Conservation (phyloP, 805 yeast genomes). For the Vanderwaltozyma yarrowii region DNA sequence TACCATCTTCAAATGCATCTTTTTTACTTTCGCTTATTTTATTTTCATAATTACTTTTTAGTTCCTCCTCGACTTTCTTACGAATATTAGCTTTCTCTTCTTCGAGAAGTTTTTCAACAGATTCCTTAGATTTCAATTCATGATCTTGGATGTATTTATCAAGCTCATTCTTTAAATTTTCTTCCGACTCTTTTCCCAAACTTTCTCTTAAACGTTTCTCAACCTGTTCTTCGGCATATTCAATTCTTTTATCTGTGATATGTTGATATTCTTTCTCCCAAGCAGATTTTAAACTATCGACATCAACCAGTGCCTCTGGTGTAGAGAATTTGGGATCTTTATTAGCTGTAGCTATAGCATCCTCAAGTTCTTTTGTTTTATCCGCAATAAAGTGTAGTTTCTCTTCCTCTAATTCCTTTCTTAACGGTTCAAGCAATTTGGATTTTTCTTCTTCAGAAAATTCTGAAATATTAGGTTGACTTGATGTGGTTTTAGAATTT, state of each 20-base stretch:
- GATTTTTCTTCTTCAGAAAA: neutral
- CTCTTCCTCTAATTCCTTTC: constrained; percentile 20
- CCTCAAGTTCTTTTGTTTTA: constrained; percentile 4
- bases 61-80: constrained; percentile 18
- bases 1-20: constrained; percentile 24
- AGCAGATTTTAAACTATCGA: constrained; percentile 13
- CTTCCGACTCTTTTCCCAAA: constrained; percentile 44
- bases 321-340: no score
- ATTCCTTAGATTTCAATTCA: constrained; percentile 6
- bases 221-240: constrained; percentile 32
- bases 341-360: no score
- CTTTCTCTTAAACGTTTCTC: constrained; percentile 37
- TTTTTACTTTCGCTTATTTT: constrained; percentile 30
- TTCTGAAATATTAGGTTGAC: neutral
- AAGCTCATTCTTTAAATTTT: constrained; percentile 33
- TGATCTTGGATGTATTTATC: constrained; percentile 9
- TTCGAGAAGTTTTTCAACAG: neutral
- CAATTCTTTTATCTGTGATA: constrained; percentile 19
- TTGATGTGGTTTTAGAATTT: constrained; percentile 3
- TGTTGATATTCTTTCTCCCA: constrained; percentile 30
- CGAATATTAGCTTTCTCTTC: constrained; percentile 5
- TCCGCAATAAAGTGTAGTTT: neutral
- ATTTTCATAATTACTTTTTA: constrained; percentile 14
- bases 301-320: neutral
- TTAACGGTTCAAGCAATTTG: constrained; percentile 11